Conservation (phyloP, 345 rosid species). For the Salix exigua region DNA sequence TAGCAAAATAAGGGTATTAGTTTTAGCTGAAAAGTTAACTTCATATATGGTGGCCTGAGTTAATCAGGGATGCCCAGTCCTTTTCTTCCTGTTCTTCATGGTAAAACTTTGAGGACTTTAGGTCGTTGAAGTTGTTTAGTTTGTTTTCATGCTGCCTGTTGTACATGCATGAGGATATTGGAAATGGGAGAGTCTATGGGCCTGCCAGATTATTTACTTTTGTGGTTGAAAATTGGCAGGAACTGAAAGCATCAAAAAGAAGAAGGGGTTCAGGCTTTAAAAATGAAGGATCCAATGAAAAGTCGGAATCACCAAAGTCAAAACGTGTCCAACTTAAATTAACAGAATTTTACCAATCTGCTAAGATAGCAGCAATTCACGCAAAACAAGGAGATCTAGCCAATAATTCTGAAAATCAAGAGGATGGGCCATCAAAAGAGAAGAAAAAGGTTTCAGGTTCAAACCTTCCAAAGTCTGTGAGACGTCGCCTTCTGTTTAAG, state of each 20-base stretch:
- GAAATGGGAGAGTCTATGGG: constrained; percentile 5
- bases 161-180: constrained; percentile 6
- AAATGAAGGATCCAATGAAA: constrained; percentile 30
- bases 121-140: neutral
- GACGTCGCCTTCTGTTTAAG: constrained; percentile 38
- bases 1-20: neutral
- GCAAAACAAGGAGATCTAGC: constrained; percentile 29
- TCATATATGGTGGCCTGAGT: neutral
- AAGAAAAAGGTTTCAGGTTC: constrained; percentile 48
- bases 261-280: constrained; percentile 31
- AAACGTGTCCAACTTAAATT: constrained; percentile 57
- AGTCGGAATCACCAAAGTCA: constrained; percentile 37
- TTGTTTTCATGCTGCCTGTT: neutral
- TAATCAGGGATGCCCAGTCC: neutral
- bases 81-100: neutral
- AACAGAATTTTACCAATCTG: constrained; percentile 69
- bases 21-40: neutral
- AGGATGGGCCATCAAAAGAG: constrained; percentile 27
- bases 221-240: constrained; percentile 37
- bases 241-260: constrained; percentile 42
- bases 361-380: constrained; percentile 35
- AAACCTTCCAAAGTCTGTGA: constrained; percentile 58
- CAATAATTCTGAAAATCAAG: constrained; percentile 15
- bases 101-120: neutral
- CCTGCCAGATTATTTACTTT: constrained; percentile 8